Evolutionary conservation across 805 yeast species (phyloP), one percentile per base, ranked within the genome.

Genomic region (Ogataea siamensis): DNA sequence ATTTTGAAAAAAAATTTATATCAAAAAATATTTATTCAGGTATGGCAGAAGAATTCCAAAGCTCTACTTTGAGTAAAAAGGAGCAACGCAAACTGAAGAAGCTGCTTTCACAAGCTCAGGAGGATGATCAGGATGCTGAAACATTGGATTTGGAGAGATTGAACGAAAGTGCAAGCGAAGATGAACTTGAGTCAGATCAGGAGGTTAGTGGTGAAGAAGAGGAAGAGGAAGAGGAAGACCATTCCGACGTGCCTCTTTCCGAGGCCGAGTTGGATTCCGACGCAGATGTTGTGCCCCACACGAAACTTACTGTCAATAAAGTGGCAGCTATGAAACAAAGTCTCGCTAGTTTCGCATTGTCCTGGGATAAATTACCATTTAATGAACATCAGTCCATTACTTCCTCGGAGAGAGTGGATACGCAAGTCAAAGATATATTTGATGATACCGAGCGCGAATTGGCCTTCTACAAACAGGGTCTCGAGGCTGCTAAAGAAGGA

Each of bases 391-490:
- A 87, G 67, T 63, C 86, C 11, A 62, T 88, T 24, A 73, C 82
- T 10, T 73, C 89, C 28, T 66, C 69, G 10, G 74, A 67, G 12
- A 73, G 74, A 34, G 74, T 83, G 31, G 91, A 76, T 57, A 60
- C 75, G 14, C 76, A 76, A 39, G 82, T 85, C 55, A 83, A 76
- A 57, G 97, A 91, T 60, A 84, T 91, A 44, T 86, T 89, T 55
- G 97, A 93, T 57, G 99, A 93, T 54, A 85, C 96, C 28, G 91
- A 88, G 64, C 79, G 99, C 61, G 99, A 93, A 67, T 68, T 93
- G 47, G 94, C 95, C 17, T 91, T 93, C 55, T 93, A 89, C 65
- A 88, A 87, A 60, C 99, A 93, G 68, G 95, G 95, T 5, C 74
- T 93, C 40, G 83, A 77, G 36, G 94, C 97, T 4, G 93, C 85